Evolutionary conservation across 2,329 filamentous ascomycete genomes (phyloP).

Genomic region (Aureobasidium leucospermi): DNA sequence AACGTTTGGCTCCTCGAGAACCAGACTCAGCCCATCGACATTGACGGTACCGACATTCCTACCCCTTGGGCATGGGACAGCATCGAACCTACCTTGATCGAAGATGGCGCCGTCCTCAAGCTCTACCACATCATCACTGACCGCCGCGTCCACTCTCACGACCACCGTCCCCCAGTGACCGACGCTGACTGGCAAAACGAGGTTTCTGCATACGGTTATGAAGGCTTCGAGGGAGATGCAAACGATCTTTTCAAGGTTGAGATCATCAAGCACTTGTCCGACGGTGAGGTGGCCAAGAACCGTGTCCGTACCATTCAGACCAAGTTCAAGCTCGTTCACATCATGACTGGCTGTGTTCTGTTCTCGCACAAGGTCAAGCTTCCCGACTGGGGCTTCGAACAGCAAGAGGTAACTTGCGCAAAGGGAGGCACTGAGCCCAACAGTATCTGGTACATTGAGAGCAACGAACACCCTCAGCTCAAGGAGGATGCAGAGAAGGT

Average conservation of each 20-base stretch:
- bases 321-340: slow-evolving; percentile 89
- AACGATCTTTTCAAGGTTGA: slow-evolving; percentile 95
- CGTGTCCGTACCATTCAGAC: slow-evolving; percentile 88
- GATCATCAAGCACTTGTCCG: slow-evolving; percentile 84
- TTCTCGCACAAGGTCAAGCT: slow-evolving; percentile 99
- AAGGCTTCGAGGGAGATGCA: slow-evolving; percentile 92
- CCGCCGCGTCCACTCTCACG: slow-evolving; percentile 90
- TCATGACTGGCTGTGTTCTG: slow-evolving; percentile 93
- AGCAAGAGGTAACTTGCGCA: slow-evolving; percentile 98
- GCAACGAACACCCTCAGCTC: slow-evolving; percentile 76
- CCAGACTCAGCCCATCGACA: slow-evolving; percentile 76
- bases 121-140: slow-evolving; percentile 79
- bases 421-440: slow-evolving; percentile 87
- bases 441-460: slow-evolving; percentile 94
- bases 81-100: slow-evolving; percentile 60
- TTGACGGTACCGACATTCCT: slow-evolving; percentile 61
- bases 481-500: slow-evolving; percentile 76
- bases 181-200: slow-evolving; percentile 59
- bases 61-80: slow-evolving; percentile 81
- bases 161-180: slow-evolving; percentile 77
- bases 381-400: slow-evolving; percentile 94
- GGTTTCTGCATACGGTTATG: slow-evolving; percentile 85
- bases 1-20: slow-evolving; percentile 94
- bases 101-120: slow-evolving; percentile 71
- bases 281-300: slow-evolving; percentile 69